Conservation (phyloP, 1,284 basidiomycete genomes). For the Microbotryum silenes-acaulis region DNA sequence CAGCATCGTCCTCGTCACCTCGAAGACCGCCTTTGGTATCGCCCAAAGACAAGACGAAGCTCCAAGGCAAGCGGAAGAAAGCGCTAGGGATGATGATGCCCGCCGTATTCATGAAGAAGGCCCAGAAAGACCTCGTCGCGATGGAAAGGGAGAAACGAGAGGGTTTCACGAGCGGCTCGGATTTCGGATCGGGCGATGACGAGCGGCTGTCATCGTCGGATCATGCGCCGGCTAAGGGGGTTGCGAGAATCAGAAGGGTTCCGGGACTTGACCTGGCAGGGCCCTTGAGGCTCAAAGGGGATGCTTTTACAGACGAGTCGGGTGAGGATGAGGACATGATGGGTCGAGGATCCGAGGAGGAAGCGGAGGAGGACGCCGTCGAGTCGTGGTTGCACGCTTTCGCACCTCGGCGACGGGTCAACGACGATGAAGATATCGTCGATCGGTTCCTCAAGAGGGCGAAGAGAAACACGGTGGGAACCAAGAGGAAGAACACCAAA, state of each 20-base stretch:
- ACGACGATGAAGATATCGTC: constrained; percentile 26
- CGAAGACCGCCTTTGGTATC: constrained; percentile 4
- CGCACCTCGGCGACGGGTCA: constrained; percentile 8
- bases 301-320: constrained; percentile 31
- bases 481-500: not conserved
- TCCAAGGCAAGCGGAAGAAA: constrained; percentile 25
- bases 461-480: not conserved
- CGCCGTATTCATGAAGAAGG: constrained; percentile 33
- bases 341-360: constrained; percentile 13
- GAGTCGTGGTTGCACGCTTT: constrained; percentile 21
- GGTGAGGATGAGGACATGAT: constrained; percentile 8
- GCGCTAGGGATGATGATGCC: constrained; percentile 34
- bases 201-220: constrained; percentile 1
- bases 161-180: constrained; percentile 7
- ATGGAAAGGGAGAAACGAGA: constrained; percentile 29
- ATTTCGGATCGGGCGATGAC: constrained; percentile 29
- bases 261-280: constrained; percentile 10
- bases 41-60: not conserved
- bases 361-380: constrained; percentile 28
- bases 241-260: constrained; percentile 3
- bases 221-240: not conserved
- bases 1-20: constrained; percentile 4
- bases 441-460: constrained; percentile 30
- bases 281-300: constrained; percentile 23
- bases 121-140: constrained; percentile 29